Base-by-base conservation (phyloP, 2,329 filamentous ascomycete genomes). In the Trematosphaeria pertusa region DNA sequence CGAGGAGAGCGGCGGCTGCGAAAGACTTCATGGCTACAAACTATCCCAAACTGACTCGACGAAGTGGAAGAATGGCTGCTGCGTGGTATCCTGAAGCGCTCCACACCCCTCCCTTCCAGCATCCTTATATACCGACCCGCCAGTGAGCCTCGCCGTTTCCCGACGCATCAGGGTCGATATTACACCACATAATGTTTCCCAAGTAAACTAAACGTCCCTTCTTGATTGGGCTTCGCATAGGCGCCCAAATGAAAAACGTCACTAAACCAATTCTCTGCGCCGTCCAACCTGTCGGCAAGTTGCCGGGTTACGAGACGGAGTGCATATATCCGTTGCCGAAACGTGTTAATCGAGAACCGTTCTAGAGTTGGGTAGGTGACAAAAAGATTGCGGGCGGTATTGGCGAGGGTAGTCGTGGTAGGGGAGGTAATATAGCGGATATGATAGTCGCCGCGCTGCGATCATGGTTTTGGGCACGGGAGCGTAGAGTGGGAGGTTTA, bases 21-120 rank as follows among this genome's bases (percentile, higher is more conserved):
- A 70, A 58, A 35, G 64, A 60, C 65, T 70, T 72, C 68, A 72
- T 71, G 30, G 7, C 49, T 44, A 32, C 20, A 20, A 30, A 41
- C 17, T 32, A 39, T 46, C 4, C 5, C 15, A 6, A 20, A 12
- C n/a, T 6, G 8, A 35, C 28, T 36, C 5, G 15, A n/a, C 12
- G 3, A 37, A 38, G 19, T 30, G 33, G 26, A 21, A 18, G 22
- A 40, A 18, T 35, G 18, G 21, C 22, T 38, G 41, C 24, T 45
- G 11, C 11, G 26, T 32, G 32, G 24, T 7, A 17, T 45, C 33
- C 49, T 53, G 46, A 37, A 47, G 36, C 38, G 34, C 19, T 34
- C 30, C n/a, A n/a, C 33, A 21, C n/a, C n/a, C n/a, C n/a, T n/a
- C n/a, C n/a, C n/a, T n/a, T 38, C 18, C 34, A 24, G 22, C 12